Conservation (phyloP, 2,329 filamentous ascomycete genomes). For the Ophiostoma perfectum region DNA sequence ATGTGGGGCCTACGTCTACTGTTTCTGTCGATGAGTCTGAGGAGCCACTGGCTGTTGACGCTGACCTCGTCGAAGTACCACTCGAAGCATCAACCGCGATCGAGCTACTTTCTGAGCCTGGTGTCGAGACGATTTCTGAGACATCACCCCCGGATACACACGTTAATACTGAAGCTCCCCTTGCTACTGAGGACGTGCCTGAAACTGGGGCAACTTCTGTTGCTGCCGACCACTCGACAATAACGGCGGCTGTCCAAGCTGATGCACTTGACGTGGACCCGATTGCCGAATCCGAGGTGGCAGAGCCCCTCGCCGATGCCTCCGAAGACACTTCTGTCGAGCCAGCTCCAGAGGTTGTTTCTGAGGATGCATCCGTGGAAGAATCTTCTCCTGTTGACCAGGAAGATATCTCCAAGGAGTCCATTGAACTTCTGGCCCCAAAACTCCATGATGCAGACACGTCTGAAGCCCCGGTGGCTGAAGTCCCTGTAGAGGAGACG, state of each 20-base stretch:
- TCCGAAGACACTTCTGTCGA: background rate
- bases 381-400: background rate
- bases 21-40: background rate
- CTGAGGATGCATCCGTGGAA: background rate
- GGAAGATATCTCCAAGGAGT: background rate
- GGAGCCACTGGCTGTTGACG: background rate
- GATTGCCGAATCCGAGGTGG: background rate
- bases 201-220: background rate
- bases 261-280: background rate
- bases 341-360: background rate
- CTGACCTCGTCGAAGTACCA: too few relatives aligned
- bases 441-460: too few relatives aligned
- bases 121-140: background rate
- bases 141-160: background rate
- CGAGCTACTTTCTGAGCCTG: background rate
- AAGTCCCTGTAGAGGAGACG: too few relatives aligned
- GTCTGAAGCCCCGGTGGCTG: too few relatives aligned
- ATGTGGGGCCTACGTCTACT: background rate
- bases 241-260: background rate
- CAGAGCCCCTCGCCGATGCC: background rate
- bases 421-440: too few relatives aligned
- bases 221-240: background rate
- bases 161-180: too few relatives aligned
- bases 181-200: background rate
- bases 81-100: too few relatives aligned